Evolutionary conservation across 2,329 filamentous ascomycete genomes (phyloP).

Genomic region (Alternaria gaisen): DNA sequence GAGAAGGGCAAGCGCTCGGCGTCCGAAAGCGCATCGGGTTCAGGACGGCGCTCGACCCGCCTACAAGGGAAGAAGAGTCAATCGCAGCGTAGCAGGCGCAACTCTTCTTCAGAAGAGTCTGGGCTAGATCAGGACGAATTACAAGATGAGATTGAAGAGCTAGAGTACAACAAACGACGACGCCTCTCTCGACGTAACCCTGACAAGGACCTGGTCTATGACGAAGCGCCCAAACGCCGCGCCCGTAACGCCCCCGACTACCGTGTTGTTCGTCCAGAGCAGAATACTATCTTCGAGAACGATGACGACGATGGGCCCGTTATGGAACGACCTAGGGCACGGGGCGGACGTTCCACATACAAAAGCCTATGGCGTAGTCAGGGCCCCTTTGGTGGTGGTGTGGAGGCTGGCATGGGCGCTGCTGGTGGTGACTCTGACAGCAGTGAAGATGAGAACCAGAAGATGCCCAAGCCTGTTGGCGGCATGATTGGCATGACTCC

Average conservation of each 20-base stretch:
- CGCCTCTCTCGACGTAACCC: constrained; percentile 42
- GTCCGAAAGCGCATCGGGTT: constrained; percentile 50
- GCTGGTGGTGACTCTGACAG: constrained; percentile 90
- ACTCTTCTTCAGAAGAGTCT: constrained; percentile 58
- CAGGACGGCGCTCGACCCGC: constrained; percentile 62
- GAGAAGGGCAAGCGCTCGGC: constrained; percentile 53
- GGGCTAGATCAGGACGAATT: constrained; percentile 50
- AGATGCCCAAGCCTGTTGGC: constrained; percentile 61
- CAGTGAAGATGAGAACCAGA: constrained; percentile 89
- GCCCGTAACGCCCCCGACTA: constrained; percentile 81
- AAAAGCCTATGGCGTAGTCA: constrained; percentile 87
- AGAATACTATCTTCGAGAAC: constrained; percentile 76
- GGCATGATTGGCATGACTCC: constrained; percentile 73
- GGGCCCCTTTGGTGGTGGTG: constrained; percentile 90
- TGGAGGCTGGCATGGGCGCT: constrained; percentile 78
- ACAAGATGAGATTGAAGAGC: constrained; percentile 61
- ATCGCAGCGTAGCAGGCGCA: constrained; percentile 58
- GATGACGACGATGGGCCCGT: constrained; percentile 75
- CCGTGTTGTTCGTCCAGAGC: constrained; percentile 80
- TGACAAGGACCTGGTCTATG: constrained; percentile 60
- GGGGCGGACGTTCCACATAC: constrained; percentile 65
- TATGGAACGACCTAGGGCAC: constrained; percentile 71
- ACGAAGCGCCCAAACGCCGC: constrained; percentile 67
- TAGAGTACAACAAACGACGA: constrained; percentile 60
- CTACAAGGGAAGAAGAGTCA: constrained; percentile 57